Evolutionary conservation across 2,329 filamentous ascomycete genomes (phyloP), one percentile per base, ranked within the genome.

Genomic region (Chaetothyriales sp.): DNA sequence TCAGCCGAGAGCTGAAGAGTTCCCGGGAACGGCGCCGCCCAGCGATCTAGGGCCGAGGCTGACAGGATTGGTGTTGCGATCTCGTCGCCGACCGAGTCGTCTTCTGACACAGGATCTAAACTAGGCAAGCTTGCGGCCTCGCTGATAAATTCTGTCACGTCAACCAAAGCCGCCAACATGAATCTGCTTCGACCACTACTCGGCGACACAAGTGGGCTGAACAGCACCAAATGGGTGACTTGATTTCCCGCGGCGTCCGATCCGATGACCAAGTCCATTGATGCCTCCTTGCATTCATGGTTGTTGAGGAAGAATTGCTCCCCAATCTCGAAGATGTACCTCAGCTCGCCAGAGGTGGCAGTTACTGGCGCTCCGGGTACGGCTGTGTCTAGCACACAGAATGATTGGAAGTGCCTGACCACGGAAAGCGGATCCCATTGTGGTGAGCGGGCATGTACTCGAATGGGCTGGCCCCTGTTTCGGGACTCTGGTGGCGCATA

Each of bases 331-430:
- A 61, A 57, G 28, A 57, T 55, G 42, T 55, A 57, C 47, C 60
- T 54, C 19, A 63, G 50, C 48, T 59, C 52, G 19, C 58, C 53
- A 5, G 60, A 62, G 9, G 57, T 57, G 7, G 56, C 59, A 8
- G 56, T 51, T 8, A 60, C 57, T n/a, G 59, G 58, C 20, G 53
- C 57, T 2, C 57, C 55, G 26, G 54, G 49, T 15, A 54, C 19
- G 9, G 50, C 57, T 9, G 58, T 56, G 43, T 59, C 55, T 6
- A 63, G 51, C 32, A 64, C 55, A 44, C 60, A 62, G 49, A 63
- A 63, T 7, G 54, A 59, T 44, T 51, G 58, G 51, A 64, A 63
- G 48, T 64, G 59, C 18, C 61, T 57, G 3, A 64, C 57, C 18
- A 51, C 45, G 19, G 20, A 26, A 26, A 47, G 26, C 32, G 45